These are phyloP conservation scores for Paramecium sonneborni DNA, from an alignment of 73 alveolate species.

Conservation along the genomic window DNA sequence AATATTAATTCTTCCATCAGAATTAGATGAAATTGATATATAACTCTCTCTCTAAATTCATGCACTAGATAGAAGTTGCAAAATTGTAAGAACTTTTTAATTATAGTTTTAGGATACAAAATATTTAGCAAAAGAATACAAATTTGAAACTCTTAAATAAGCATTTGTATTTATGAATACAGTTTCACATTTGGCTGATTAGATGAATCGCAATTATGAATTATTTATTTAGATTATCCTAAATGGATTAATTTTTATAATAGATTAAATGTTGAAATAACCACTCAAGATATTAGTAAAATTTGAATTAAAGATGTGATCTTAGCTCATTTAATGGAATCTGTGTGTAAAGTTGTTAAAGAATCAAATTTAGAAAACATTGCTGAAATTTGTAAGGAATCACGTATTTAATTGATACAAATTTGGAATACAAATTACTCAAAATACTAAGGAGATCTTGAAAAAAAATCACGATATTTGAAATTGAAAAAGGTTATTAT, in stretches of 20 bases:
- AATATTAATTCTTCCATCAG: neutral
- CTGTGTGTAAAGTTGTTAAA: neutral
- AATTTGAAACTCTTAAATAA: neutral
- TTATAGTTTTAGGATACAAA: neutral
- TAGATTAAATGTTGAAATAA: neutral
- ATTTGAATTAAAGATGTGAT: neutral
- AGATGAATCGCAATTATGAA: neutral
- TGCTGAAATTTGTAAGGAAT: neutral
- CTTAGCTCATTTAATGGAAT: neutral
- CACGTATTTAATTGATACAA: neutral
- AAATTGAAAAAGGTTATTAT: neutral
- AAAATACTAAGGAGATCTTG: neutral
- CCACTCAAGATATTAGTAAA: neutral
- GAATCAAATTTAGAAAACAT: neutral
- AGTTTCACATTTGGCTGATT: neutral
- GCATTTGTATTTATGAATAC: conserved; percentile 26
- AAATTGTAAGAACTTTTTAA: neutral
- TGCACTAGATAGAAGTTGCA: neutral
- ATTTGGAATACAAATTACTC: conserved; percentile 10
- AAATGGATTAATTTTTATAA: conserved; percentile 26
- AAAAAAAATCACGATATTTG: neutral
- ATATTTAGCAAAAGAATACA: neutral
- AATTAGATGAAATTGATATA: neutral
- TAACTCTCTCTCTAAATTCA: neutral
- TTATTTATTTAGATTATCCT: neutral